A percentile compares a stretch with the other conserved stretches of the same genome.
phyloP scores from a whole-genome alignment of 2,329 filamentous ascomycete genomes.

The Ceratocystis huliohia region DNA sequence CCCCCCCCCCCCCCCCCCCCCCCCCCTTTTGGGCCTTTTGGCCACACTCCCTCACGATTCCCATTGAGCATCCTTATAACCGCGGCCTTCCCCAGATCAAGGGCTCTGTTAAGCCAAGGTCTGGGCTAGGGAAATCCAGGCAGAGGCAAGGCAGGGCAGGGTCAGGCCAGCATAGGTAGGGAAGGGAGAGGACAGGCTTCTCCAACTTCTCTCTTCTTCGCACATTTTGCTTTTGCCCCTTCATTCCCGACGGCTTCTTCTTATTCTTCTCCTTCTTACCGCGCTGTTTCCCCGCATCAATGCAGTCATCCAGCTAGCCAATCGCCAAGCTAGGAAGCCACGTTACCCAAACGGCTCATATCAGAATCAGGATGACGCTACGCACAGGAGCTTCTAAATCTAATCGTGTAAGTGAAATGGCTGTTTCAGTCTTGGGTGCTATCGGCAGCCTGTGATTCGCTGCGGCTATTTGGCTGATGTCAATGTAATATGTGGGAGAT shows the following conservation, averaged over 20 bases:
- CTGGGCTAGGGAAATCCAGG: no score
- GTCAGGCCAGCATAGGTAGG: neutral
- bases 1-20: no score
- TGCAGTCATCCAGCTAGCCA: neutral
- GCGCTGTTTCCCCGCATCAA: neutral
- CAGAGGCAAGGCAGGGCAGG: neutral
- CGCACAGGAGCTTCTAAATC: neutral
- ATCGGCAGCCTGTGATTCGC: slow-evolving; percentile 3
- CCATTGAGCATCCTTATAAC: neutral
- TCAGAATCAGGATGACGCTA: neutral
- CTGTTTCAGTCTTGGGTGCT: neutral
- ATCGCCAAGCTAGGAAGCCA: neutral
- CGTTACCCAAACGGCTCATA: neutral
- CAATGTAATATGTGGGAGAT: neutral
- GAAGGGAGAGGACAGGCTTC: neutral
- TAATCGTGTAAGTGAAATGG: slow-evolving; percentile 7
- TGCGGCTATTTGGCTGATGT: neutral
- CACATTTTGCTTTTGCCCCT: neutral
- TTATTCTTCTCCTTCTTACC: neutral
- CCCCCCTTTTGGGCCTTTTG: neutral
- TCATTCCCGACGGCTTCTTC: neutral
- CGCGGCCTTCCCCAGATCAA: neutral
- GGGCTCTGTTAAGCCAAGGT: no score
- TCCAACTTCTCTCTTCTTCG: neutral
- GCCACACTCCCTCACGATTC: neutral